These are phyloP conservation scores for Rhododendron griersonianum DNA, from an alignment of 148 eudicot species.

Conservation along the genomic window DNA sequence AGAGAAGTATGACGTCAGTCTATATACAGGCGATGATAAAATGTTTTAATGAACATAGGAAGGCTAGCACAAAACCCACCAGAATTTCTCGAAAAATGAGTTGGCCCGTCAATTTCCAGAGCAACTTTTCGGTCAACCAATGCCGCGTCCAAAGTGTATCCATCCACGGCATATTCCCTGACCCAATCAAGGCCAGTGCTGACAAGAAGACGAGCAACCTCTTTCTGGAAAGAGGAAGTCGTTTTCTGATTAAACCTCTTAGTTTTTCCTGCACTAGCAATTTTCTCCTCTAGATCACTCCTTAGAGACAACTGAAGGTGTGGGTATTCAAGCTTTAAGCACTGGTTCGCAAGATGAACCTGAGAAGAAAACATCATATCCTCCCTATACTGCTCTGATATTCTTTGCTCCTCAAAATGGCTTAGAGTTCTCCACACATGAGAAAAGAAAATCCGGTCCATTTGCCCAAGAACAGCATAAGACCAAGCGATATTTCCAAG, in stretches of 20 bases:
- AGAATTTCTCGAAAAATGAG: conserved; percentile 92
- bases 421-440: conserved; percentile 67
- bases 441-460: conserved; percentile 57
- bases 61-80: conserved; percentile 31
- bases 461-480: conserved; percentile 69
- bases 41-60: neutral
- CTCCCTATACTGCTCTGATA: conserved; percentile 81
- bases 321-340: conserved; percentile 77
- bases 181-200: conserved; percentile 89
- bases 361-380: conserved; percentile 94
- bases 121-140: conserved; percentile 70
- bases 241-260: conserved; percentile 77
- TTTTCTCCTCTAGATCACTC: conserved; percentile 61
- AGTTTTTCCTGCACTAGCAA: conserved; percentile 71
- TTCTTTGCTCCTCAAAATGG: conserved; percentile 52
- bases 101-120: conserved; percentile 89
- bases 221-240: conserved; percentile 89
- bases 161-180: conserved; percentile 64
- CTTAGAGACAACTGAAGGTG: conserved; percentile 48
- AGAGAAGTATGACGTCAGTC: conserved; percentile 9
- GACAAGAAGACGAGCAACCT: conserved; percentile 75
- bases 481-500: conserved; percentile 97
- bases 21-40: neutral
- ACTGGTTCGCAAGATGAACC: conserved; percentile 74
- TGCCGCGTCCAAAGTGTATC: conserved; percentile 81